Percentiles rank a stretch among this genome's conserved stretches.
Conservation (phyloP, 495 filamentous ascomycete species). For the Paragyromitra xinjiangensis region DNA sequence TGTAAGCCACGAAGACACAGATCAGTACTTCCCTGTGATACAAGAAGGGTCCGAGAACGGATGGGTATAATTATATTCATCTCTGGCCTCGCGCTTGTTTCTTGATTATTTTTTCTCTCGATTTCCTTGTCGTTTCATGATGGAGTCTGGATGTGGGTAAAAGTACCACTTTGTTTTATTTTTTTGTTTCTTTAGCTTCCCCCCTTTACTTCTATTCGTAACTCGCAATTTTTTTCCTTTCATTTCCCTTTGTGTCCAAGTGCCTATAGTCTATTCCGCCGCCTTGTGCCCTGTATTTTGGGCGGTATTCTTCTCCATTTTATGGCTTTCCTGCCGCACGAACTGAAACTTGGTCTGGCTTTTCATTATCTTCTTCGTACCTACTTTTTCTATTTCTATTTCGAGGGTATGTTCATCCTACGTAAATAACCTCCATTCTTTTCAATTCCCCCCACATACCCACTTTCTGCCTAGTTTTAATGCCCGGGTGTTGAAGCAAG, state of each 20-base stretch:
- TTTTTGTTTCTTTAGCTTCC: neutral
- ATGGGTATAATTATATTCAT: conserved; percentile 35
- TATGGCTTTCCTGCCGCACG: conserved; percentile 19
- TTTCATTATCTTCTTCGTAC: conserved; percentile 18
- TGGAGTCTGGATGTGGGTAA: conserved; percentile 25
- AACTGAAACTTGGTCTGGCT: neutral
- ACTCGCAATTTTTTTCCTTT: neutral
- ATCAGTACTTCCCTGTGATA: conserved; percentile 42
- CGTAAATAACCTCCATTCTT: conserved; percentile 36
- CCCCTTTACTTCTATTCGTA: neutral
- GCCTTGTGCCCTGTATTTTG: conserved; percentile 3
- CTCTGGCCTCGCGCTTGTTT: neutral
- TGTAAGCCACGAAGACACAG: conserved; percentile 21
- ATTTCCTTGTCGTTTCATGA: neutral
- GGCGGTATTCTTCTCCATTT: conserved; percentile 22
- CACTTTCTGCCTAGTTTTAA: conserved; percentile 31
- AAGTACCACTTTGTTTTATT: conserved; percentile 24
- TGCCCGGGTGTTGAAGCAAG: conserved; percentile 17
- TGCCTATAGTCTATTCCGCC: conserved; percentile 1
- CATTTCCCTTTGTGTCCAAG: conserved; percentile 5
- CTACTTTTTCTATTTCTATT: conserved; percentile 37
- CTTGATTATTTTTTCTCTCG: conserved; percentile 1
- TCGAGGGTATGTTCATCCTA: conserved; percentile 29
- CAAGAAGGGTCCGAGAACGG: conserved; percentile 37
- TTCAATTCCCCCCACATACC: neutral